These are phyloP conservation scores for Fusarium agapanthi DNA, from an alignment of 2,329 filamentous ascomycete species.

Conservation along the genomic window DNA sequence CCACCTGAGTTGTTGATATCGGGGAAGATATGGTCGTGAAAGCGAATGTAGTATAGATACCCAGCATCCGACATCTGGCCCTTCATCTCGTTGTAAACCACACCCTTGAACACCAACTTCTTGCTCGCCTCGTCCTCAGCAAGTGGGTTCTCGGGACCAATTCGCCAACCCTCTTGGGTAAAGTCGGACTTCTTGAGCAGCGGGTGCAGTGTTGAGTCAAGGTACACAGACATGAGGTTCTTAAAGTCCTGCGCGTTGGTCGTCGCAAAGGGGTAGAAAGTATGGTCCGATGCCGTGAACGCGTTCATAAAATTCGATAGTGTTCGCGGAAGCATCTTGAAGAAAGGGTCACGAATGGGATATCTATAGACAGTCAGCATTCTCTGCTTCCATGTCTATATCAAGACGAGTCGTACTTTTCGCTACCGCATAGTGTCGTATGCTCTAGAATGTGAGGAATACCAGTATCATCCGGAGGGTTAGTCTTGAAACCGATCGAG, in stretches of 20 bases:
- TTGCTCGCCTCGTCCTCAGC: conserved; percentile 66
- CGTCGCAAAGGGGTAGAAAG: conserved; percentile 96
- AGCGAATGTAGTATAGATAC: conserved; percentile 94
- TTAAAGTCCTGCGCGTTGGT: conserved; percentile 95
- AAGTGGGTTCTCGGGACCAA: conserved; percentile 88
- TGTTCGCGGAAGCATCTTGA: conserved; percentile 98
- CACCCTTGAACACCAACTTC: conserved; percentile 91
- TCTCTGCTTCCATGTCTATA: background rate
- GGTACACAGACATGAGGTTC: conserved; percentile 95
- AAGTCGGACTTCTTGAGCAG: conserved; percentile 92
- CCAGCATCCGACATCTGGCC: conserved; percentile 97
- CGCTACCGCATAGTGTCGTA: conserved; percentile 93
- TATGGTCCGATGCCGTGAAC: conserved; percentile 95
- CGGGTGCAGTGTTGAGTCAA: conserved; percentile 92
- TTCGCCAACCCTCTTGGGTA: conserved; percentile 94
- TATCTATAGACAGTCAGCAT: conserved; percentile 67
- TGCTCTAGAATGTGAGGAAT: conserved; percentile 98
- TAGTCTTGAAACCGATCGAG: conserved; percentile 98
- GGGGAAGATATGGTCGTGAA: conserved; percentile 93
- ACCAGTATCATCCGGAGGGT: conserved; percentile 94
- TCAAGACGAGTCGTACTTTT: conserved; percentile 69
- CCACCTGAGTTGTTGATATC: conserved; percentile 96
- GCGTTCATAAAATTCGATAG: conserved; percentile 99
- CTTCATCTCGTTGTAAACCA: conserved; percentile 99
- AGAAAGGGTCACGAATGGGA: conserved; percentile 98